Evolutionary conservation across 441 rosid genomes (phyloP).

Genomic region (Populus hybrid): DNA sequence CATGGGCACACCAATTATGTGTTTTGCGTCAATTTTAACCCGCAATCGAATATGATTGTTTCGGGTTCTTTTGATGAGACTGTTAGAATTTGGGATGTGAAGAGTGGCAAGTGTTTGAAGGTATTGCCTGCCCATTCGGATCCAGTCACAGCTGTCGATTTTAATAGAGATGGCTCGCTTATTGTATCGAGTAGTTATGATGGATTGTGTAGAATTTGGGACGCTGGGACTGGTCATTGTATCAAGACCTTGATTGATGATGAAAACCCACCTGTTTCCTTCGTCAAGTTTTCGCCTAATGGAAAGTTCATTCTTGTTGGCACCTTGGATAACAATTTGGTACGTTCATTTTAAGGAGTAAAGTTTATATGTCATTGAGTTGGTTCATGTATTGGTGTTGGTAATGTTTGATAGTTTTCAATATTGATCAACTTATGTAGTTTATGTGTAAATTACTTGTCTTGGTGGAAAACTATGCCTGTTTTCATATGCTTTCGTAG

Average conservation of each 20-base stretch:
- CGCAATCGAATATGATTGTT: slow-evolving; percentile 81
- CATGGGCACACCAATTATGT: slow-evolving; percentile 76
- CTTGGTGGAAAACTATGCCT: too few relatives aligned
- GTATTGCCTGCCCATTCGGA: slow-evolving; percentile 89
- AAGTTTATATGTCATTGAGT: too few relatives aligned
- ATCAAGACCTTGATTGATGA: slow-evolving; percentile 83
- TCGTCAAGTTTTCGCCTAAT: slow-evolving; percentile 82
- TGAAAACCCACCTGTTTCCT: slow-evolving; percentile 90
- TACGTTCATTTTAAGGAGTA: slow-evolving; percentile 18
- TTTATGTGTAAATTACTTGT: too few relatives aligned
- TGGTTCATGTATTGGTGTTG: too few relatives aligned
- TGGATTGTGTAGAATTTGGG: slow-evolving; percentile 90
- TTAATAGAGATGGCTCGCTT: slow-evolving; percentile 70
- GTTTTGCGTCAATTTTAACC: slow-evolving; percentile 83
- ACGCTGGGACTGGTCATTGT: slow-evolving; percentile 83
- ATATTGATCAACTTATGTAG: too few relatives aligned
- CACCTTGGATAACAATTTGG: slow-evolving; percentile 77
- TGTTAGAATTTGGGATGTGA: slow-evolving; percentile 91
- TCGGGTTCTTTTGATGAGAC: slow-evolving; percentile 94
- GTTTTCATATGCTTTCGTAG: too few relatives aligned
- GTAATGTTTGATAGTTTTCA: too few relatives aligned
- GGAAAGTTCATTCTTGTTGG: slow-evolving; percentile 92
- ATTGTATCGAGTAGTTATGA: slow-evolving; percentile 90
- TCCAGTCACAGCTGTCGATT: slow-evolving; percentile 86
- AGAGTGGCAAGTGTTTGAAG: slow-evolving; percentile 75